phyloP scores from a whole-genome alignment of 352 stramenopile genomes.

The Saprolegnia parasitica region DNA sequence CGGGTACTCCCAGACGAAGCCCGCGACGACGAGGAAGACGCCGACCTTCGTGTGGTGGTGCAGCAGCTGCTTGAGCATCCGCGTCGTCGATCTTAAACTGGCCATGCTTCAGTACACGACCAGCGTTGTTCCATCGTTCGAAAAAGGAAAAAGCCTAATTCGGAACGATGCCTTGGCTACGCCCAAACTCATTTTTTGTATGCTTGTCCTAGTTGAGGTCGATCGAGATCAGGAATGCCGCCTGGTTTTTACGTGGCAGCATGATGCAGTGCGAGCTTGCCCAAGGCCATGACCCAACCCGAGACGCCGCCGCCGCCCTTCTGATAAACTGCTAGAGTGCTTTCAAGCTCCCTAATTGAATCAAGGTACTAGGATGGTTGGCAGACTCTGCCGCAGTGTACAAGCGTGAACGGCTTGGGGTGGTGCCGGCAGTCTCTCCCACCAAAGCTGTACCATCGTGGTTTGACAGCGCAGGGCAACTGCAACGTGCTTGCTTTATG shows the following conservation, averaged over 20 bases:
- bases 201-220: neutral
- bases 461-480: neutral
- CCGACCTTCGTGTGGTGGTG: constrained; percentile 57
- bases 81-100: neutral
- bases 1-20: constrained; percentile 62
- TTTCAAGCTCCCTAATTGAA: too few species aligned
- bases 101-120: neutral
- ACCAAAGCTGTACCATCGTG: neutral
- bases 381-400: too few species aligned
- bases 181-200: neutral
- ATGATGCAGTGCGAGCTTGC: neutral
- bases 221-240: neutral
- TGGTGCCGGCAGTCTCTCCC: neutral
- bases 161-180: neutral
- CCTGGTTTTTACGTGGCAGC: constrained; percentile 5
- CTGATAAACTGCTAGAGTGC: too few species aligned
- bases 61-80: constrained; percentile 35
- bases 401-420: neutral
- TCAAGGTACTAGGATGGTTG: too few species aligned
- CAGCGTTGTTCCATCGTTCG: constrained; percentile 6
- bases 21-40: constrained; percentile 44
- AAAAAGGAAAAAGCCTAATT: constrained; percentile 18
- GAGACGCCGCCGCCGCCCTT: too few species aligned
- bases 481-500: neutral
- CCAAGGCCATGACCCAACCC: too few species aligned